These are phyloP conservation scores for Tetradesmus lagerheimii DNA, from an alignment of 139 green algal genomes.

Conservation along the genomic window DNA sequence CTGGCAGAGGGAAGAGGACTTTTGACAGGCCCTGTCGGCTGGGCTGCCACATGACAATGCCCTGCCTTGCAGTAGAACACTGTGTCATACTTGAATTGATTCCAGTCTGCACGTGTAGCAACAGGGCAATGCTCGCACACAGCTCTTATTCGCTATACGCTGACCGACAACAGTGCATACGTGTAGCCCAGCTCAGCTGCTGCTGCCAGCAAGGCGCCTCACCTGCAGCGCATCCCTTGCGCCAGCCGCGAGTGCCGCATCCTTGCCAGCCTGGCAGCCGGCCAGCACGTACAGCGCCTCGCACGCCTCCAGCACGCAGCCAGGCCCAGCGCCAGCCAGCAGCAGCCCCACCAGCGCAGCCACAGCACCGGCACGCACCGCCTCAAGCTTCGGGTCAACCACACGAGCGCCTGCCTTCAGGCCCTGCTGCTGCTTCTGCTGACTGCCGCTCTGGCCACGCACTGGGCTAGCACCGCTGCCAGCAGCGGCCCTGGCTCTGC, in stretches of 20 bases:
- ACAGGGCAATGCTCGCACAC: no score
- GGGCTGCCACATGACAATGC: no score
- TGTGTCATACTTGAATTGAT: no score
- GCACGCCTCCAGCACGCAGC: slow-evolving; percentile 15
- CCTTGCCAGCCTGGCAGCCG: slow-evolving; percentile 11
- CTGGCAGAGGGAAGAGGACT: no score
- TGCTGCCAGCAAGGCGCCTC: not conserved
- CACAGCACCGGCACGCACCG: not conserved
- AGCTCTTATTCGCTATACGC: no score
- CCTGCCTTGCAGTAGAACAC: no score
- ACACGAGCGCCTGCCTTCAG: not conserved
- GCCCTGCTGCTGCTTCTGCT: not conserved
- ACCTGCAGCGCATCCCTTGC: slow-evolving; percentile 19
- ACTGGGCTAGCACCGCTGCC: not conserved
- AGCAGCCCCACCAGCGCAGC: slow-evolving; percentile 21
- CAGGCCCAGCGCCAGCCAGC: not conserved
- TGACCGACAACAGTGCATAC: not conserved
- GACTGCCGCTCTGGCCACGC: not conserved
- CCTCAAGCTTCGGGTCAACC: slow-evolving; percentile 28
- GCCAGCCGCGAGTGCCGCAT: slow-evolving; percentile 26
- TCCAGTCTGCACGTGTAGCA: no score
- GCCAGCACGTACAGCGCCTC: slow-evolving; percentile 33
- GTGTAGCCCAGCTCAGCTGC: not conserved
- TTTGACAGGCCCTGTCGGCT: no score
- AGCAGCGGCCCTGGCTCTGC: not conserved